Evolutionary conservation across 306 rosid species (phyloP).

Genomic region (Casuarina equisetifolia): DNA sequence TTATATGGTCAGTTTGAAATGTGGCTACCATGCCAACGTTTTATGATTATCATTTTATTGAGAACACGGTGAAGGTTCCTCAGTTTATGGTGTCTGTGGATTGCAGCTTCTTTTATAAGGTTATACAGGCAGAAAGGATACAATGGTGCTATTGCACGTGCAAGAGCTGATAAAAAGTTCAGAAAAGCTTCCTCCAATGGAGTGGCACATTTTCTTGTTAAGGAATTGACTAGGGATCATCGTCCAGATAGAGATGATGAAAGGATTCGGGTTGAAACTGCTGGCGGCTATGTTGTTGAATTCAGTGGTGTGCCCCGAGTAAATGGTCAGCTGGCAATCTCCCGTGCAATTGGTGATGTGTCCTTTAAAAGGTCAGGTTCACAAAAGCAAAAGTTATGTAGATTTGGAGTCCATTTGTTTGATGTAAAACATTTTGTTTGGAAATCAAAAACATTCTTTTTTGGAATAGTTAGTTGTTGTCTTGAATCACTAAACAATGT

Average conservation of each 20-base stretch:
- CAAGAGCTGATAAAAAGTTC: slow-evolving; percentile 54
- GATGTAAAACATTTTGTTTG: background rate
- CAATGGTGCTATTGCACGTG: slow-evolving; percentile 54
- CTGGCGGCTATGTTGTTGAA: slow-evolving; percentile 89
- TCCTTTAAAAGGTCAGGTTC: slow-evolving; percentile 69
- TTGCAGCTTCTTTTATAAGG: slow-evolving; percentile 69
- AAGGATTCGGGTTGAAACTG: slow-evolving; percentile 80
- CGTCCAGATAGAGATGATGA: slow-evolving; percentile 94
- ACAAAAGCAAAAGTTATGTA: slow-evolving; percentile 8
- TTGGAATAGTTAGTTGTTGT: background rate
- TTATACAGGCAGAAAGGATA: slow-evolving; percentile 64
- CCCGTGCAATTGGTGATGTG: slow-evolving; percentile 87
- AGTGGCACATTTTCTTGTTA: slow-evolving; percentile 60
- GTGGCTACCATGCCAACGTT: slow-evolving; percentile 1
- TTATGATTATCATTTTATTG: slow-evolving; percentile 11
- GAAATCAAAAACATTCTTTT: too few relatives aligned
- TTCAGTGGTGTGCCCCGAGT: slow-evolving; percentile 88
- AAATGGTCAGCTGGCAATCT: slow-evolving; percentile 90
- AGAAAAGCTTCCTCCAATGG: slow-evolving; percentile 55
- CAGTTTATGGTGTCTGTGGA: slow-evolving; percentile 35
- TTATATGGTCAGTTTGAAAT: slow-evolving; percentile 4
- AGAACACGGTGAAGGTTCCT: slow-evolving; percentile 26
- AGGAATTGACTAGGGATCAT: slow-evolving; percentile 94
- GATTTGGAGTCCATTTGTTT: background rate
- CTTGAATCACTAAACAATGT: too few relatives aligned